A percentile compares a stretch with the other conserved stretches of the same genome.
These are phyloP conservation scores for Eucalyptus curtisii DNA, from an alignment of 345 rosid species.

Conservation along the genomic window DNA sequence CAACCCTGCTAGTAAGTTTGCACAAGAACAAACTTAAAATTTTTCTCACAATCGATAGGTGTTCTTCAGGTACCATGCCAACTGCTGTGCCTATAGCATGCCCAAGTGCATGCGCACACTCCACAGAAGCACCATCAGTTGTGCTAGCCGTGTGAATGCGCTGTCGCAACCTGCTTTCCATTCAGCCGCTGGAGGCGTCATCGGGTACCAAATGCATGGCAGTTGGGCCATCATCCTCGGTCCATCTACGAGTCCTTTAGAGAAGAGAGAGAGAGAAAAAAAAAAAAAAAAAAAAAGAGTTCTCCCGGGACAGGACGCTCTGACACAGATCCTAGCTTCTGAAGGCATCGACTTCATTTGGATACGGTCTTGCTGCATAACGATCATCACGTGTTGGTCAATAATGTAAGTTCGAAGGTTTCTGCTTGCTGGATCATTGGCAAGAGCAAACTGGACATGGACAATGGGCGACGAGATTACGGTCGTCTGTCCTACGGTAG, in stretches of 20 bases:
- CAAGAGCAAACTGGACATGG: neutral
- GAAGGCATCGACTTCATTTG: neutral
- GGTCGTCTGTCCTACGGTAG: neutral
- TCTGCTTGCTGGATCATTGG: neutral
- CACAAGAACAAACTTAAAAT: constrained; percentile 19
- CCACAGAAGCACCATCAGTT: constrained; percentile 30
- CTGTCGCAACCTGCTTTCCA: constrained; percentile 51
- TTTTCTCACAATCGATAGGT: constrained; percentile 38
- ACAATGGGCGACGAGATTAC: neutral
- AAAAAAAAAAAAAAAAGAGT: neutral
- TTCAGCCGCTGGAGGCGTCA: constrained; percentile 22
- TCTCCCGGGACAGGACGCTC: constrained; percentile 6
- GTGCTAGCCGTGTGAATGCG: constrained; percentile 46
- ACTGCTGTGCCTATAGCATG: constrained; percentile 38
- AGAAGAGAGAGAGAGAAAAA: no score
- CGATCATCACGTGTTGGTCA: constrained; percentile 12
- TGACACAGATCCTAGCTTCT: constrained; percentile 21
- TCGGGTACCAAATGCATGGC: constrained; percentile 25
- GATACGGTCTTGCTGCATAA: neutral
- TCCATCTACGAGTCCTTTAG: neutral
- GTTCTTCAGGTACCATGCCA: constrained; percentile 42
- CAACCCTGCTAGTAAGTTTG: constrained; percentile 39
- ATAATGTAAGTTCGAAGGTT: constrained; percentile 8
- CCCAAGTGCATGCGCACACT: constrained; percentile 14
- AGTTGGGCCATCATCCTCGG: constrained; percentile 35